Evolutionary conservation across 495 filamentous ascomycete species (phyloP).

Genomic region (Penicillium coprophilum): DNA sequence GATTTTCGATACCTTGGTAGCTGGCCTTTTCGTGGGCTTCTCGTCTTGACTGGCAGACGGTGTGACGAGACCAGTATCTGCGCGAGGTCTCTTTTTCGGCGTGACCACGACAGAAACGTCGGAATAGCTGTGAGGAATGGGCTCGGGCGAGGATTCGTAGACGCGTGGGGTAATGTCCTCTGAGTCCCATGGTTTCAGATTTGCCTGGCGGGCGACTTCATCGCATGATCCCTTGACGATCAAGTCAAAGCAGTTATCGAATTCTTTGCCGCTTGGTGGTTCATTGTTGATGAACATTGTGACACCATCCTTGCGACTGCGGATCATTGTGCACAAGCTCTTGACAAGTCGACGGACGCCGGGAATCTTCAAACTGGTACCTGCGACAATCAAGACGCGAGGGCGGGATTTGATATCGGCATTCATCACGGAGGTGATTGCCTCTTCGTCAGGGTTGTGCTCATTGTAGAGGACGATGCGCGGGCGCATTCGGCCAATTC

Average conservation of each 20-base stretch:
- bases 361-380: conserved; percentile 92
- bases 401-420: conserved; percentile 81
- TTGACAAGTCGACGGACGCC: conserved; percentile 85
- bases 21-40: conserved; percentile 21
- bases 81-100: conserved; percentile 37
- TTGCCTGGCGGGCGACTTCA: conserved; percentile 73
- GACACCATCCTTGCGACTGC: conserved; percentile 79
- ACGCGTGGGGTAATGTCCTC: conserved; percentile 50
- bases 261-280: conserved; percentile 75
- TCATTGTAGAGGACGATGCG: conserved; percentile 98
- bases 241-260: conserved; percentile 89
- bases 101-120: conserved; percentile 48
- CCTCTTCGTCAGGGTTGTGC: conserved; percentile 91
- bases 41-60: conserved; percentile 55
- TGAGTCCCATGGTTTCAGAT: conserved; percentile 63
- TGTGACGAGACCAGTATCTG: conserved; percentile 58
- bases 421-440: conserved; percentile 85
- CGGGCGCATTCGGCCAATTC: conserved; percentile 84
- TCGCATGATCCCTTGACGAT: conserved; percentile 86
- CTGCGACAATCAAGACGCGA: conserved; percentile 90
- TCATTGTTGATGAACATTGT: conserved; percentile 94
- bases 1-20: conserved; percentile 11
- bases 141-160: conserved; percentile 23
- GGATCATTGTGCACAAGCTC: conserved; percentile 81
- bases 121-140: conserved; percentile 23